Percentiles rank a stretch among this genome's conserved stretches.
phyloP scores from a whole-genome alignment of 2,329 filamentous ascomycete species.

The Neofusicoccum cordaticola region DNA sequence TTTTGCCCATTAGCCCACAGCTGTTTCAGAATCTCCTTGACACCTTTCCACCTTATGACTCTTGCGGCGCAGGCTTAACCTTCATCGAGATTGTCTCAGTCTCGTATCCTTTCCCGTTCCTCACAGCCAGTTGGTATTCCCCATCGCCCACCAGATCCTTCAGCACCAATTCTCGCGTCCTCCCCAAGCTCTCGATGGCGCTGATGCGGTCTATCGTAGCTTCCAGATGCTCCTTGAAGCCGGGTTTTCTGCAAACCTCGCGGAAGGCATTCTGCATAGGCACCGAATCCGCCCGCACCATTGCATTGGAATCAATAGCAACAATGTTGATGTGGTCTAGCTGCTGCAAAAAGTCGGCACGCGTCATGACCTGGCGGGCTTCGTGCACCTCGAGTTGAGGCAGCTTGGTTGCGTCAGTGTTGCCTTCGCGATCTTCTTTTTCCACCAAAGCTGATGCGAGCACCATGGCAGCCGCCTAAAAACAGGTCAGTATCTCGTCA shows the following conservation, averaged over 20 bases:
- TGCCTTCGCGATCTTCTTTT: conserved; percentile 58
- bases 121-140: not conserved
- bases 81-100: not conserved
- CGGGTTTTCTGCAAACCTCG: conserved; percentile 68
- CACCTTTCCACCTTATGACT: not conserved
- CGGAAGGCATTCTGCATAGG: conserved; percentile 87
- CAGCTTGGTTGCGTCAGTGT: conserved; percentile 57
- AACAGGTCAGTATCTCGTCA: not conserved
- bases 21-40: not conserved
- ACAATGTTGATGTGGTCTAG: conserved; percentile 89
- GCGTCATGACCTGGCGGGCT: conserved; percentile 81
- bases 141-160: conserved; percentile 63
- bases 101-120: conserved; percentile 4
- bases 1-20: no score
- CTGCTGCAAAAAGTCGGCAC: conserved; percentile 80
- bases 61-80: not conserved
- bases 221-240: conserved; percentile 76
- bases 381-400: conserved; percentile 76
- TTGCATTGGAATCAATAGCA: conserved; percentile 77
- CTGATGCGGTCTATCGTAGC: conserved; percentile 73
- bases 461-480: conserved; percentile 76
- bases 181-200: conserved; percentile 73
- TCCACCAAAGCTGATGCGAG: conserved; percentile 81
- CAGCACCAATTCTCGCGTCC: conserved; percentile 80
- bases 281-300: conserved; percentile 75